These are phyloP conservation scores for Fusarium sp. DNA, from an alignment of 2,329 filamentous ascomycete species.

Conservation along the genomic window DNA sequence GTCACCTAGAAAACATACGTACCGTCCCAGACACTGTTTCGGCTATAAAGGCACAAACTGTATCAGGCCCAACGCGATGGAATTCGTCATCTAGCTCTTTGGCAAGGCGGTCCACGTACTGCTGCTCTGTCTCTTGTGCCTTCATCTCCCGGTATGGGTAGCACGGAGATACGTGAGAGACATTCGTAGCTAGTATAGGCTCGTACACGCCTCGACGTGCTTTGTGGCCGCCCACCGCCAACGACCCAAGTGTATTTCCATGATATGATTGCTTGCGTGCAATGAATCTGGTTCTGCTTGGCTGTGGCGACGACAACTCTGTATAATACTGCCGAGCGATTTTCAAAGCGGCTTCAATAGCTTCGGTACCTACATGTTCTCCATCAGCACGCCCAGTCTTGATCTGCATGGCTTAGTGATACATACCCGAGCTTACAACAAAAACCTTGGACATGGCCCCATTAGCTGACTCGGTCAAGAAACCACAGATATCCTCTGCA, in stretches of 20 bases:
- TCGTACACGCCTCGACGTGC: conserved; percentile 42
- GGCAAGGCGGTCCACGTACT: conserved; percentile 26
- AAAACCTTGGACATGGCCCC: conserved; percentile 30
- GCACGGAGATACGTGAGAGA: conserved; percentile 44
- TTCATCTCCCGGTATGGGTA: conserved; percentile 41
- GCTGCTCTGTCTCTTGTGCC: conserved; percentile 39
- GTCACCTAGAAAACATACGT: background rate
- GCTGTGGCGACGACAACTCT: conserved; percentile 26
- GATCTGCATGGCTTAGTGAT: no score
- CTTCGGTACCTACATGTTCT: conserved; percentile 28
- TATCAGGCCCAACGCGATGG: conserved; percentile 19
- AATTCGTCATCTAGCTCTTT: conserved; percentile 36
- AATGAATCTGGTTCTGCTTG: conserved; percentile 27
- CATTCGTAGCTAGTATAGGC: conserved; percentile 36
- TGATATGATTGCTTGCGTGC: conserved; percentile 33
- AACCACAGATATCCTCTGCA: conserved; percentile 13
- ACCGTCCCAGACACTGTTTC: conserved; percentile 38
- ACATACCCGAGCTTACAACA: conserved; percentile 23
- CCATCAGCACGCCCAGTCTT: background rate
- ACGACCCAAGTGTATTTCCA: conserved; percentile 29
- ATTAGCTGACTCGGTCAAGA: conserved; percentile 22
- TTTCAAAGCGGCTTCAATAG: conserved; percentile 36
- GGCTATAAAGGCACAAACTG: conserved; percentile 34
- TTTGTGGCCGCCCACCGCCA: conserved; percentile 22
- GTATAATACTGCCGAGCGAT: conserved; percentile 36